Base-by-base conservation (phyloP, 768 basidiomycete species). In the Lentinula detonsa region DNA sequence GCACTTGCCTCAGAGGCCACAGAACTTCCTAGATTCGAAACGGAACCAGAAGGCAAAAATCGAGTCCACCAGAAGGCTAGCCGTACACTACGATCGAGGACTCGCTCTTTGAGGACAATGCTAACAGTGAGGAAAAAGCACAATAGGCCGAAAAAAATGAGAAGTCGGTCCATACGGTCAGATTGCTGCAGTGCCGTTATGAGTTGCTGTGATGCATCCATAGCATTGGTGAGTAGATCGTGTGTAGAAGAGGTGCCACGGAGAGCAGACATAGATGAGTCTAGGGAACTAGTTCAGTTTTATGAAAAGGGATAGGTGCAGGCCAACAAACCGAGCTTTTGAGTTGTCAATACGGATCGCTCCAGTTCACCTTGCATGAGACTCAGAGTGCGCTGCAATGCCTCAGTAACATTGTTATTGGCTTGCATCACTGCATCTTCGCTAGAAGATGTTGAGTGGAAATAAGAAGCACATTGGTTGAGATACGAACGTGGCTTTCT, bases 281-380 rank as follows among this genome's bases (percentile, higher is more conserved):
- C 92, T 95, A 68, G 16, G 5, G 33, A 16, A 15, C 11, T 16
- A 55, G 11, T 31, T 31, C 2, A 35, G 45, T 15, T 48, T 16
- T 0, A 28, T 28, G 5, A 13, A 43, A n/a, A 23, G 31, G 5
- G 8, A 18, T 23, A 23, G 43, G 28, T 34, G 18, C 18, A 18
- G 16, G 54, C 0, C 9, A 16, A 69, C 78, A 46, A 67, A 90
- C 93, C 91, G 40, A 98, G 83, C 70, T 95, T 84, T 69, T 99
- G 95, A 5, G 80, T 81, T 3, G 91, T 85, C 53, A 96, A 79
- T 5, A 95, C 91, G 0, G 92, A 95, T 23, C 86, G 84, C 68
- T 98, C 92, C 2, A 99, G 85, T 68, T 98, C 97, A 43, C 83
- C 85, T 73, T 96, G 93, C 92, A 99, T 93, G 4, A 93, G 75